Conservation (phyloP, 176 grass and related monocot genomes). For the Chrysopogon serrulatus region DNA sequence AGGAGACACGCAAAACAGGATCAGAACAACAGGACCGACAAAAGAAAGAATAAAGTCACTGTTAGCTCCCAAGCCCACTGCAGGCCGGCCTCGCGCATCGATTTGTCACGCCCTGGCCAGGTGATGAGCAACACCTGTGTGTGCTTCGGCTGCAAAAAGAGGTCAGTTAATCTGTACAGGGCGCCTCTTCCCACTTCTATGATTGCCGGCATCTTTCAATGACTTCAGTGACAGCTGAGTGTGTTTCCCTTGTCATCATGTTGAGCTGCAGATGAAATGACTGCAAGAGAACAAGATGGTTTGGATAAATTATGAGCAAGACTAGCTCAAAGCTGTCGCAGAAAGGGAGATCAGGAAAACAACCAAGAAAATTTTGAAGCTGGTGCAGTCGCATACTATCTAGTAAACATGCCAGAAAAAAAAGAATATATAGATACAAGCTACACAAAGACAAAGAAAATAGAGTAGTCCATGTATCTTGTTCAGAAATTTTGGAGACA, state of each 20-base stretch:
- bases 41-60: conserved; percentile 46
- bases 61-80: conserved; percentile 38
- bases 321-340: background rate
- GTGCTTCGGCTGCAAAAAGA: conserved; percentile 33
- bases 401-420: background rate
- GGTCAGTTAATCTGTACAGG: conserved; percentile 66
- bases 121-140: conserved; percentile 31
- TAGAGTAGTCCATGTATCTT: background rate
- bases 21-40: conserved; percentile 13
- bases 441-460: background rate
- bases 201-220: conserved; percentile 81
- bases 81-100: conserved; percentile 20
- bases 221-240: conserved; percentile 76
- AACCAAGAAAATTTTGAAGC: background rate
- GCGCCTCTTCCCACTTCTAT: conserved; percentile 48
- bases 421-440: background rate
- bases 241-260: conserved; percentile 94
- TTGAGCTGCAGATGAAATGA: conserved; percentile 95
- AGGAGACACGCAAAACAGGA: conserved; percentile 12
- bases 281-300: conserved; percentile 31
- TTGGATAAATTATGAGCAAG: background rate
- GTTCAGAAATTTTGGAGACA: conserved; percentile 22
- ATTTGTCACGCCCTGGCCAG: conserved; percentile 5
- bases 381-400: background rate
- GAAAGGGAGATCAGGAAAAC: background rate